Base-by-base conservation (phyloP, 768 basidiomycete genomes). In the Psilocybe tampanensis region DNA sequence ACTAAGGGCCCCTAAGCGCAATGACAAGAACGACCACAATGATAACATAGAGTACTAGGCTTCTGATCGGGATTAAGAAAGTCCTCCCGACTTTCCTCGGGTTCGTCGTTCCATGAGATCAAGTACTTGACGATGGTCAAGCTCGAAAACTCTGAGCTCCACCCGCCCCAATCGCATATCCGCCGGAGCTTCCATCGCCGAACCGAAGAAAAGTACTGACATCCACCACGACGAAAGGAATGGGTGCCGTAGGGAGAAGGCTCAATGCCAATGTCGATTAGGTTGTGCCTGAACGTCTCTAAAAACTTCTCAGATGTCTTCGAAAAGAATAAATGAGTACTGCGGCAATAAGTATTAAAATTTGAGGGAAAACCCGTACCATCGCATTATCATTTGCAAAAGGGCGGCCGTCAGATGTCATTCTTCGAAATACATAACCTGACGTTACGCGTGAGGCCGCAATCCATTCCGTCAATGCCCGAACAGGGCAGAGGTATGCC, bases 101-200 rank as follows among this genome's bases (percentile, higher is more conserved):
- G 71, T 15, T 73, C 65, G 59, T 80, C 74, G 44, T 74, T 77
- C 70, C 70, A 74, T 6, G 74, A 75, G 18, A 77, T 71, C 9
- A 78, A 60, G 56, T 79, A 77, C 54, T 74, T 74, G 41, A 80
- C 73, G 42, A 80, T 76, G 0, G 74, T 79, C 54, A 74, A 44
- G 48, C 68, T 68, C 4, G 71, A 71, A 51, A 75, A 75, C 32
- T 79, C 72, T 2, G 64, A 70, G 49, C 70, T 74, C 78, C 79
- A 80, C 2, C 78, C 80, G 29, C 75, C 79, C 77, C 79, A 80
- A 17, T 74, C 72, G 52, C 78, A 81, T 19, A 81, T 75, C 3
- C 60, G 58, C 0, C 71, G 55, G 0, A 79, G 56, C 0, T 65
- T 60, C 77, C 77, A 79, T 0, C 71, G 67, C 1, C 64, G 55